Conservation (phyloP, 352 stramenopile species). For the Phytophthora boehmeriae region DNA sequence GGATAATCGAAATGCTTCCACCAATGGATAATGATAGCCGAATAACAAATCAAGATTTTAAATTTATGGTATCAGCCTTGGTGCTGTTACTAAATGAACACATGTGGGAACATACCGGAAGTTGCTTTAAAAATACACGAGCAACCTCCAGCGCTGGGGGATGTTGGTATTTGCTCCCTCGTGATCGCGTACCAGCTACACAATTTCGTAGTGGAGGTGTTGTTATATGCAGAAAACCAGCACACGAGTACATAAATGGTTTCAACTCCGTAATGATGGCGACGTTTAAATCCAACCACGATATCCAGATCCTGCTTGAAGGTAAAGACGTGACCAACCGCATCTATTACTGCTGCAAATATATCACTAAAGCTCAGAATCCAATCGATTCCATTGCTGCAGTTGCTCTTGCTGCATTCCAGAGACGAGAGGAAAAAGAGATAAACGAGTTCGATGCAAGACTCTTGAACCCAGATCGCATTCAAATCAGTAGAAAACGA, state of each 20-base stretch:
- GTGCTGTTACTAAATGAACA: background rate
- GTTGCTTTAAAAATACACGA: slow-evolving; percentile 2
- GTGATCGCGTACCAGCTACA: background rate
- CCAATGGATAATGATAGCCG: background rate
- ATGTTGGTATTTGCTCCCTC: background rate
- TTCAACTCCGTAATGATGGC: slow-evolving; percentile 13
- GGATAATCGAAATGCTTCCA: background rate
- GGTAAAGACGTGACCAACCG: slow-evolving; percentile 7
- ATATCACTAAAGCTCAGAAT: slow-evolving; percentile 8
- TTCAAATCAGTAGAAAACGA: background rate
- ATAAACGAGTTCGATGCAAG: too few species aligned
- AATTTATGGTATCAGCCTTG: background rate
- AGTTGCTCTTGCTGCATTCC: background rate
- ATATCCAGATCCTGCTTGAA: slow-evolving; percentile 17
- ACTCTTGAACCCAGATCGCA: background rate
- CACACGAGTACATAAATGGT: slow-evolving; percentile 15
- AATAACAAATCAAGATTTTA: background rate
- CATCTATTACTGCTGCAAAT: slow-evolving; percentile 18
- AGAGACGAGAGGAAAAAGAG: background rate
- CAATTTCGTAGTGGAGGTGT: background rate
- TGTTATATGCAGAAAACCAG: background rate
- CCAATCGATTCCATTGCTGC: slow-evolving; percentile 4
- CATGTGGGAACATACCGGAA: background rate
- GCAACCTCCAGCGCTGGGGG: background rate
- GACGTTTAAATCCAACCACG: slow-evolving; percentile 26